Evolutionary conservation across 352 stramenopile genomes (phyloP).

Genomic region (Globisporangium recalcitrans): DNA sequence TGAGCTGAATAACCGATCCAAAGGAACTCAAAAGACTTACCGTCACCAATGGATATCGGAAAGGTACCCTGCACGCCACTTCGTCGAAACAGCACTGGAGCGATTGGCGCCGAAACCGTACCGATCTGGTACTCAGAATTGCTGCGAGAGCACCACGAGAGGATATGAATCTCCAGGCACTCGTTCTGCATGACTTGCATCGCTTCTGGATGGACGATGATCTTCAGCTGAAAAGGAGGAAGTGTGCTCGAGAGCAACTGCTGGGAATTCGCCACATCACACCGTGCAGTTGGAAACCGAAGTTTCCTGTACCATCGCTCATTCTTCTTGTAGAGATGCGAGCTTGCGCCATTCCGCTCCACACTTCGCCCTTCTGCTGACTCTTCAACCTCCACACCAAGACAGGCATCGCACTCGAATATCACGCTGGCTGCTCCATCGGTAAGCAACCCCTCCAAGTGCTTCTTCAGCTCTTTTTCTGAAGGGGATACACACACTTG

Average conservation of each 20-base stretch:
- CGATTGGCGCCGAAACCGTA: constrained; percentile 23
- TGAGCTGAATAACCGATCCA: not conserved
- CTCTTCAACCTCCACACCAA: constrained; percentile 11
- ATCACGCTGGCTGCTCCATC: not conserved
- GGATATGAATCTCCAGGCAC: constrained; percentile 11
- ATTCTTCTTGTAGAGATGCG: constrained; percentile 3
- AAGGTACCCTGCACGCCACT: constrained; percentile 41
- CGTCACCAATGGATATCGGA: constrained; percentile 23
- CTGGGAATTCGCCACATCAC: constrained; percentile 1
- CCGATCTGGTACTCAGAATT: constrained; percentile 20
- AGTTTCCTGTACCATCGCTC: constrained; percentile 9
- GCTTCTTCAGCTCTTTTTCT: constrained; percentile 6
- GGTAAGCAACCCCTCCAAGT: constrained; percentile 8
- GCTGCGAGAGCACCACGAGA: constrained; percentile 12
- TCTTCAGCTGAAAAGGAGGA: not conserved
- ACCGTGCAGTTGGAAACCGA: not conserved
- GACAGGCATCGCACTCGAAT: constrained; percentile 5
- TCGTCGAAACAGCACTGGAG: constrained; percentile 32
- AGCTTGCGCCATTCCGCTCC: not conserved
- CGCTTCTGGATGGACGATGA: constrained; percentile 19
- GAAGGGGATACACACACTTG: constrained; percentile 5
- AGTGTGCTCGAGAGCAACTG: constrained; percentile 6
- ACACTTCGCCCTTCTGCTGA: not conserved
- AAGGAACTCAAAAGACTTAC: constrained; percentile 18
- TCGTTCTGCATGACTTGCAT: constrained; percentile 17